phyloP scores from a whole-genome alignment of 805 yeast genomes.

The Debaryomyces castellii region DNA sequence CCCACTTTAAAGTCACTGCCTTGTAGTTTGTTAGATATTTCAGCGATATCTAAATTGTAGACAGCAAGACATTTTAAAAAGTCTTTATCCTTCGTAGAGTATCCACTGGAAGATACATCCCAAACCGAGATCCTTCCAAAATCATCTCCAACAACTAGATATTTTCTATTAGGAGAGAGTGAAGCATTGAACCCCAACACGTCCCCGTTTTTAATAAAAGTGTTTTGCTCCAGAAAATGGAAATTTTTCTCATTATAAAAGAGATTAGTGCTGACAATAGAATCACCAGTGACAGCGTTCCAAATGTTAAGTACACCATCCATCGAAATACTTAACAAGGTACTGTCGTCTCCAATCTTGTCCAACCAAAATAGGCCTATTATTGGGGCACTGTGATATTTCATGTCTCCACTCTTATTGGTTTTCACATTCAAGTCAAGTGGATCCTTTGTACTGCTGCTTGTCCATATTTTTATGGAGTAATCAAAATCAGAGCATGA shows the following conservation, averaged over 20 bases:
- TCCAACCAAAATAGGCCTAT: constrained; percentile 57
- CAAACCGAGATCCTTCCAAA: constrained; percentile 60
- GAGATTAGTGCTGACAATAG: constrained; percentile 31
- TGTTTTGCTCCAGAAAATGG: constrained; percentile 13
- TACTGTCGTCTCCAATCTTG: constrained; percentile 21
- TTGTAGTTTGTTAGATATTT: constrained; percentile 1
- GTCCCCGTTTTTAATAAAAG: constrained; percentile 32
- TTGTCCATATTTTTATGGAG: constrained; percentile 72
- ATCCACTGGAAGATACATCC: constrained; percentile 23
- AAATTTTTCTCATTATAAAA: constrained; percentile 25
- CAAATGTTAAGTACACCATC: constrained; percentile 73
- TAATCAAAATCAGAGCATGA: constrained; percentile 75
- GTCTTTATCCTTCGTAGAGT: constrained; percentile 1
- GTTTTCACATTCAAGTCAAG: constrained; percentile 28
- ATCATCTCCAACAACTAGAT: constrained; percentile 64
- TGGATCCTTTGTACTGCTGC: constrained; percentile 53
- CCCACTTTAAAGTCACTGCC: constrained; percentile 17
- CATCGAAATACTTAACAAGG: constrained; percentile 54
- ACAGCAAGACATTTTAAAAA: constrained; percentile 27
- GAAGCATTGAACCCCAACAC: constrained; percentile 54
- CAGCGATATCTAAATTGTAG: constrained; percentile 13
- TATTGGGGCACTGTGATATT: constrained; percentile 54
- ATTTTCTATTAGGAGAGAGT: constrained; percentile 48
- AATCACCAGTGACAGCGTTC: constrained; percentile 51
- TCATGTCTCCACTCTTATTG: constrained; percentile 11